Percentiles rank a stretch among this genome's conserved stretches.
phyloP scores from a whole-genome alignment of 805 yeast genomes.

The Suhomyces prunicola region DNA sequence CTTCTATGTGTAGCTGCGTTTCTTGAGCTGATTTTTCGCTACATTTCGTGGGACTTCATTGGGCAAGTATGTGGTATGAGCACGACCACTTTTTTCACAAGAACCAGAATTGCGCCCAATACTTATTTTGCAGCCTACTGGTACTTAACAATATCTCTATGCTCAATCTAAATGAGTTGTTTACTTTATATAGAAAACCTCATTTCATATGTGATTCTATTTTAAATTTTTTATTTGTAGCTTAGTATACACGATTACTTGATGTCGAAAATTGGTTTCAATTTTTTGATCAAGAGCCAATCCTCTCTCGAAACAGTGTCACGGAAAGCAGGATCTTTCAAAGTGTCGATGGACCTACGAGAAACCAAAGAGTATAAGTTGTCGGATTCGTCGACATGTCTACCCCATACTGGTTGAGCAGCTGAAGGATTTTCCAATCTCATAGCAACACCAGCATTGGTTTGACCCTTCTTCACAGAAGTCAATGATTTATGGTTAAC shows the following conservation, averaged over 20 bases:
- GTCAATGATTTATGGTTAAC: constrained; percentile 87
- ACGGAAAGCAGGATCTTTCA: constrained; percentile 97
- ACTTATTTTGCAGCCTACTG: background rate
- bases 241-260: constrained; percentile 35
- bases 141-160: background rate
- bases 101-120: background rate
- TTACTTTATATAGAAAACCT: too few relatives aligned
- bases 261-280: constrained; percentile 86
- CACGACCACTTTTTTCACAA: constrained; percentile 2
- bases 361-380: constrained; percentile 83
- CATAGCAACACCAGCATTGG: constrained; percentile 98
- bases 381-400: constrained; percentile 95
- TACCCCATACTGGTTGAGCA: constrained; percentile 97
- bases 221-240: background rate
- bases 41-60: constrained; percentile 6
- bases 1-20: background rate
- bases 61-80: constrained; percentile 1
- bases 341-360: constrained; percentile 90
- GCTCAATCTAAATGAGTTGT: background rate
- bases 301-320: constrained; percentile 91
- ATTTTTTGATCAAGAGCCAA: constrained; percentile 86
- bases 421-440: constrained; percentile 90
- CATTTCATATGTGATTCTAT: background rate
- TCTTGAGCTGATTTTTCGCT: constrained; percentile 2
- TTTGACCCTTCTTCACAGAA: constrained; percentile 87